Conservation (phyloP, 2,329 filamentous ascomycete species). For the Trichoderma aggressivum region DNA sequence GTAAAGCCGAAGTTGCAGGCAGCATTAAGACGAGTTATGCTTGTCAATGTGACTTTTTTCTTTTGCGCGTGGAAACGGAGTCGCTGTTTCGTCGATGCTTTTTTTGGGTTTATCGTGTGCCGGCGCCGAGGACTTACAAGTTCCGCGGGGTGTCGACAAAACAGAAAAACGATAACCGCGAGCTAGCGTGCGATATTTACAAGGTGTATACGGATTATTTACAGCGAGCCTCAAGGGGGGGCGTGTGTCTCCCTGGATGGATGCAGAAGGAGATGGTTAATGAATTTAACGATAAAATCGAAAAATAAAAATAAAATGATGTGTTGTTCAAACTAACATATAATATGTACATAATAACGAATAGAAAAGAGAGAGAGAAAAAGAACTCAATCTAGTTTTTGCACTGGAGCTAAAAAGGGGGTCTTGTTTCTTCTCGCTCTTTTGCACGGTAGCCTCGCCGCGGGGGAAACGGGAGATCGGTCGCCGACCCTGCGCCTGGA, state of each 20-base stretch:
- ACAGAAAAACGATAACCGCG: not conserved
- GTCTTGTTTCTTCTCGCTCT: not conserved
- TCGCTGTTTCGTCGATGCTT: not conserved
- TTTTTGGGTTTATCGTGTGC: not conserved
- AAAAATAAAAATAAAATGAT: not conserved
- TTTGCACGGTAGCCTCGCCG: not conserved
- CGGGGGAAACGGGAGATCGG: conserved; percentile 14
- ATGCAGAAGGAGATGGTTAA: not conserved
- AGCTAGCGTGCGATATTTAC: conserved; percentile 14
- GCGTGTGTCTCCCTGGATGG: not conserved
- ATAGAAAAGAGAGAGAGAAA: not conserved
- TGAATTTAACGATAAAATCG: not conserved
- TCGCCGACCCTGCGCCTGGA: conserved; percentile 7
- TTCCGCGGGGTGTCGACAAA: conserved; percentile 4
- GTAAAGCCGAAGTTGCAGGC: not conserved
- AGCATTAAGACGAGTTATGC: not conserved
- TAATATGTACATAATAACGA: not conserved
- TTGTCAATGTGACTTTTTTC: not conserved
- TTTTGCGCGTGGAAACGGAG: not conserved
- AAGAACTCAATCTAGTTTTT: not conserved
- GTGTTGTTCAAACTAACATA: not conserved
- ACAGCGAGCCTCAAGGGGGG: not conserved
- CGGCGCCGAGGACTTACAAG: conserved; percentile 1
- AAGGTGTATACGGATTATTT: not conserved
- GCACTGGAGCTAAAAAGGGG: not conserved